A percentile compares a stretch with the other conserved stretches of the same genome.
These are phyloP conservation scores for Andrographis paniculata DNA, from an alignment of 305 asterid species.

Conservation along the genomic window DNA sequence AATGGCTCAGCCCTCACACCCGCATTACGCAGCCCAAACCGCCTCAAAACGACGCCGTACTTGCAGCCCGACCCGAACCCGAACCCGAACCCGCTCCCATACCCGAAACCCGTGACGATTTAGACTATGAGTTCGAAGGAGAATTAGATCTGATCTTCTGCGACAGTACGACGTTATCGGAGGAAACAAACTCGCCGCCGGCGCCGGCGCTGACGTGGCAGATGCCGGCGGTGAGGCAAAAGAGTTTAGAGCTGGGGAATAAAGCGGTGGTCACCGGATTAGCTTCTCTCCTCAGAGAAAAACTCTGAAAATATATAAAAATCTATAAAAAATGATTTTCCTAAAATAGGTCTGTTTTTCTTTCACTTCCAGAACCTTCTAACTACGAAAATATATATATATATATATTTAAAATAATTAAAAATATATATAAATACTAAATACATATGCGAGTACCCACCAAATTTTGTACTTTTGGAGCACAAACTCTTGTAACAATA, in stretches of 20 bases:
- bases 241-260: conserved; percentile 54
- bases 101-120: conserved; percentile 10
- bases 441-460: too few species aligned
- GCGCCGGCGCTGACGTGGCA: conserved; percentile 44
- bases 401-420: neutral
- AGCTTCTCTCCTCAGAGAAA: conserved; percentile 74
- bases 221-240: conserved; percentile 58
- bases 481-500: too few species aligned
- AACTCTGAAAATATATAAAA: conserved; percentile 28
- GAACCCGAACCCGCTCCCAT: conserved; percentile 1
- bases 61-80: conserved; percentile 12
- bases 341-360: neutral
- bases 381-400: neutral
- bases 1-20: conserved; percentile 50
- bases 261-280: conserved; percentile 65
- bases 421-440: neutral
- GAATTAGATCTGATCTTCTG: conserved; percentile 56
- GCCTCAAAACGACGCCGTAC: conserved; percentile 19
- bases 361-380: neutral
- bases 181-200: conserved; percentile 16
- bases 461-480: too few species aligned
- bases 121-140: conserved; percentile 39
- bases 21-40: conserved; percentile 18
- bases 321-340: too few species aligned
- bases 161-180: conserved; percentile 17